phyloP scores from a whole-genome alignment of 495 filamentous ascomycete genomes.

The Tuber microsphaerosporum region DNA sequence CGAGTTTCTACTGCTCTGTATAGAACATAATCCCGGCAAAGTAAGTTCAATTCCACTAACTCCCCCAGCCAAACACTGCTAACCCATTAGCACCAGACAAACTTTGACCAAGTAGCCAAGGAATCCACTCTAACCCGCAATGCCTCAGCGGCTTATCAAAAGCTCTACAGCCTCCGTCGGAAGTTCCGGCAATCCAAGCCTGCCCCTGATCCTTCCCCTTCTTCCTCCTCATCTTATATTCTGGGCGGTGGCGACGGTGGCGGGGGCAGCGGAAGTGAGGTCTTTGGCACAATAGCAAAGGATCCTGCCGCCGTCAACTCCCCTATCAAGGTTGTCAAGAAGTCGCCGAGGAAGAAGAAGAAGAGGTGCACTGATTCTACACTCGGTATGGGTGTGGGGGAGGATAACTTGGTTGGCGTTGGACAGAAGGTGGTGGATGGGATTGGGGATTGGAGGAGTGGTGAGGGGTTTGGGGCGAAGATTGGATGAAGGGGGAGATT shows the following conservation, averaged over 20 bases:
- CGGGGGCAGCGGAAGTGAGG: background rate
- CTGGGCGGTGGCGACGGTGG: background rate
- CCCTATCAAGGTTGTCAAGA: background rate
- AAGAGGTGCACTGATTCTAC: background rate
- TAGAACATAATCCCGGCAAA: conserved; percentile 10
- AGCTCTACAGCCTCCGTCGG: conserved; percentile 5
- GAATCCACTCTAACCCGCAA: conserved; percentile 4
- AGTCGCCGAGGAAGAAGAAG: background rate
- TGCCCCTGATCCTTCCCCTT: background rate
- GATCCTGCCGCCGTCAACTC: background rate
- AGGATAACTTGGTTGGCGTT: background rate
- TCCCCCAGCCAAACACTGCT: background rate
- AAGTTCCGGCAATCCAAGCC: conserved; percentile 6
- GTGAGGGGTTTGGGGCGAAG: background rate
- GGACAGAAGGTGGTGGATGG: background rate
- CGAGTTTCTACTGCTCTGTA: conserved; percentile 11
- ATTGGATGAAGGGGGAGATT: background rate
- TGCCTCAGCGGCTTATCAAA: conserved; percentile 6
- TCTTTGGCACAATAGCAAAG: background rate
- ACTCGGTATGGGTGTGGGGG: background rate
- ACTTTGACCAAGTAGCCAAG: conserved; percentile 13
- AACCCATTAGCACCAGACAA: background rate
- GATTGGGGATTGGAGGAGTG: background rate
- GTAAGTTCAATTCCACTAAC: background rate
- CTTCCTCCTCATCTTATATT: background rate